Evolutionary conservation across 2,329 filamentous ascomycete genomes (phyloP), one percentile per base, ranked within the genome.

Genomic region (Alternaria panax): DNA sequence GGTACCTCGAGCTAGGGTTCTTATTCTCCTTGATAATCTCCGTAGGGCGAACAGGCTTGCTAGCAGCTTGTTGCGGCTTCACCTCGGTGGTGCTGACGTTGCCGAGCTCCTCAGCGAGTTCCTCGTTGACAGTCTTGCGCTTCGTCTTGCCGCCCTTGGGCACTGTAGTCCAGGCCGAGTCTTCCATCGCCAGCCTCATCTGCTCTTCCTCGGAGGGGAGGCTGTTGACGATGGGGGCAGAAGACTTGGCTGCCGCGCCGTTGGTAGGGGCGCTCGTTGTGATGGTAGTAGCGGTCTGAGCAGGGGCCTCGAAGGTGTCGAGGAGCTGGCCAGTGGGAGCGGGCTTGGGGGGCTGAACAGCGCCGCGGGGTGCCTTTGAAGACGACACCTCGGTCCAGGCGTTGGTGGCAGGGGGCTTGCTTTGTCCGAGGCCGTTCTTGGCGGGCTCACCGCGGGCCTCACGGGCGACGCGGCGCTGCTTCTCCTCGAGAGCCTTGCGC

Each of bases 391-490:
- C 77, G 48, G 78, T 79, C 87, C 87, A 89, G 25, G 83, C 83
- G 75, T 85, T 88, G 46, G 77, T 78, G 38, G 80, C 70, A n/a
- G 83, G 82, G 18, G 76, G 64, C 55, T 82, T 75, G 58, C 82
- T 79, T 24, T 82, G 78, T 45, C 81, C 78, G 32, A 86, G 77
- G 63, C 93, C 93, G 69, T 95, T 93, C 83, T 92, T 92, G 55
- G 92, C 91, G 43, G 92, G 84, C 67, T 91, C 88, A 62, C 93
- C 93, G 78, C 96, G 92, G 50, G 92, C 87, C 75, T 93, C 87
- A 66, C 94, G 88, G 56, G 93, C 93, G 60, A 86, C 85, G 63
- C 93, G 90, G 65, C 92, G 88, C 82, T 97, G 93, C 76, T 90
- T 89, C 82, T 97, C 93, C 71, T 92, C 83, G 61, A 91, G 84